Conservation (phyloP, 2,329 filamentous ascomycete genomes). For the Colletotrichum musae region DNA sequence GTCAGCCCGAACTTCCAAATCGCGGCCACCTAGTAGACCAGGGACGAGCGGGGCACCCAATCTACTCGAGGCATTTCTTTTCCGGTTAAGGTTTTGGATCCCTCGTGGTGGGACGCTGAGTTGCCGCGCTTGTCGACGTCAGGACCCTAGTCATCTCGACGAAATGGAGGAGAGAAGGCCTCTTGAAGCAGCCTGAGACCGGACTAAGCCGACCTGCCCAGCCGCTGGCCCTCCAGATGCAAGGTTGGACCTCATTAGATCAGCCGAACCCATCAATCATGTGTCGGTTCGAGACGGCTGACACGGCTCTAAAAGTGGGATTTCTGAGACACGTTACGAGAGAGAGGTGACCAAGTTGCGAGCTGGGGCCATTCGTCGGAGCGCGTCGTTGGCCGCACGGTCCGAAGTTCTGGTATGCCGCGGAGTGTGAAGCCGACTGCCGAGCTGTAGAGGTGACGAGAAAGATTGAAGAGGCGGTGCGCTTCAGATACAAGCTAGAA, state of each 20-base stretch:
- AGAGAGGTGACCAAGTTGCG: background rate
- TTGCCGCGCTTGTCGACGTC: background rate
- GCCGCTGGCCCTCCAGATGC: background rate
- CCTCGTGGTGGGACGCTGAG: background rate
- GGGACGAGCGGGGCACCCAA: background rate
- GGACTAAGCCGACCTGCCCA: background rate
- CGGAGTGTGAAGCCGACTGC: too few relatives aligned
- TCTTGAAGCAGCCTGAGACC: background rate
- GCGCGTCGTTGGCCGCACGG: background rate
- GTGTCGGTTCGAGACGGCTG: background rate
- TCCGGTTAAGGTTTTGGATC: constrained; percentile 1
- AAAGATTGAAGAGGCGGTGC: background rate
- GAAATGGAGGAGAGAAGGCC: background rate
- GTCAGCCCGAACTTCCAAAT: background rate
- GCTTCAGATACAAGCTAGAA: background rate
- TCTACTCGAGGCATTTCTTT: background rate
- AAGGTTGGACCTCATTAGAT: background rate
- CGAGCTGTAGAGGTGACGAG: background rate
- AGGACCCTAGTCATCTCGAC: background rate
- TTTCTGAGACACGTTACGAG: background rate
- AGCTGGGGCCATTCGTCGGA: background rate
- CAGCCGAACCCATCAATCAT: background rate
- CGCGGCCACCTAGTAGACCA: background rate
- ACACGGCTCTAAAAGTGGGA: background rate
- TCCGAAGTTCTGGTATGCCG: background rate